Evolutionary conservation across 768 basidiomycete genomes (phyloP), one percentile per base, ranked within the genome.

Genomic region (Naematelia aurantialba): DNA sequence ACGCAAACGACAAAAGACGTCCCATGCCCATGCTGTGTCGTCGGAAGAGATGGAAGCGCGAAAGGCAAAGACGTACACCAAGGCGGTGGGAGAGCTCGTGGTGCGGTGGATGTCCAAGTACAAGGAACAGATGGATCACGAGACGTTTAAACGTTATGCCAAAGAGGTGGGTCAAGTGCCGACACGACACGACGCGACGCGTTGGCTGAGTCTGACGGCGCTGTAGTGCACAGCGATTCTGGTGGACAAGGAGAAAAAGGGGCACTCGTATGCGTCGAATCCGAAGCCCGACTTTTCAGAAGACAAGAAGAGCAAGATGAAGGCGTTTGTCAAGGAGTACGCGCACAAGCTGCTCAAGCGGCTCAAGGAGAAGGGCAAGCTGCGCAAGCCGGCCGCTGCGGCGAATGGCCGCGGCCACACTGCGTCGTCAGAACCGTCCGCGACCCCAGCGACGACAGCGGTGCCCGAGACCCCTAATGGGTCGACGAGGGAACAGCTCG

Each of bases 221-320:
- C 30, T 17, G 13, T 69, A 96, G 93, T 80, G 96, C 61, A 91
- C 91, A 0, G 82, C 87, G 59, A 74, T 89, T 52, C 87, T 99
- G 57, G 82, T 86, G n/a, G 88, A 92, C 52, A 96, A 96, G 77
- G 94, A 99, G 81, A 94, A 94, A 78, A 94, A 91, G 75, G 89
- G 89, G 0, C 78, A 85, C 2, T 85, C 83, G 45, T 97, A 88
- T 71, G 83, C 81, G 57, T 56, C 62, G 0, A 85, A 87, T n/a
- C 82, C 83, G 19, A 83, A 83, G 54, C 81, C 94, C 13, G 88
- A 91, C 2, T 82, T 97, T 22, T 85, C 89, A 2, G 88, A 92
- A 3, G 93, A 98, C 64, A 97, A 97, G 74, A 79, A 83, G 21
- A 69, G 74, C 46, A 97, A 97, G 79, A 91, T 98, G 76, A 94